Conservation (phyloP, 441 rosid species). For the Pelargonium cotyledonis region DNA sequence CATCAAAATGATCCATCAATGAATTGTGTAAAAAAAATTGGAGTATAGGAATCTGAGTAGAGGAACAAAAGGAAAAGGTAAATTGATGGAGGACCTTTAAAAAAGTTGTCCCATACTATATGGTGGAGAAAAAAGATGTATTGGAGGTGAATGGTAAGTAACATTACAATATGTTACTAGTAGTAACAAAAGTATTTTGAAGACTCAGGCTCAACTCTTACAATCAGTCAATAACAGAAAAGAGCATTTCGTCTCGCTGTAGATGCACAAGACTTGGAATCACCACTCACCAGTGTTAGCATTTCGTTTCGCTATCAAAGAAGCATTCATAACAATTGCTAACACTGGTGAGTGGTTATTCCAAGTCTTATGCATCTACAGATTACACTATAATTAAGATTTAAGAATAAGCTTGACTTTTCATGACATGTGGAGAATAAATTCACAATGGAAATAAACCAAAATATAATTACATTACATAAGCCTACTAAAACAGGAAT, state of each 20-base stretch:
- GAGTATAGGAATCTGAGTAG: not conserved
- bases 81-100: conserved; percentile 5
- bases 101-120: not conserved
- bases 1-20: not conserved
- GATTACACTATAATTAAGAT: not conserved
- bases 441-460: not conserved
- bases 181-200: not conserved
- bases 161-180: not conserved
- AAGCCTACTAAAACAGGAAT: too few relatives aligned
- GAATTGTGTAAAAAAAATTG: not conserved
- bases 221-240: not conserved
- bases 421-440: not conserved
- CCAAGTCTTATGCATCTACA: not conserved
- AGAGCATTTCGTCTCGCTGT: not conserved
- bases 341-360: not conserved
- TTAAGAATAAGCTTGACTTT: not conserved
- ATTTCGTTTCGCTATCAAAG: not conserved
- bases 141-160: too few relatives aligned
- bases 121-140: too few relatives aligned
- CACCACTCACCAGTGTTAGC: not conserved
- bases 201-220: not conserved
- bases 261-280: not conserved
- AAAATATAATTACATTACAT: not conserved
- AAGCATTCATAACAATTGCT: not conserved
- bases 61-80: not conserved